phyloP scores from a whole-genome alignment of 164 flowering plant genomes.

The Dillenia turbinata region DNA sequence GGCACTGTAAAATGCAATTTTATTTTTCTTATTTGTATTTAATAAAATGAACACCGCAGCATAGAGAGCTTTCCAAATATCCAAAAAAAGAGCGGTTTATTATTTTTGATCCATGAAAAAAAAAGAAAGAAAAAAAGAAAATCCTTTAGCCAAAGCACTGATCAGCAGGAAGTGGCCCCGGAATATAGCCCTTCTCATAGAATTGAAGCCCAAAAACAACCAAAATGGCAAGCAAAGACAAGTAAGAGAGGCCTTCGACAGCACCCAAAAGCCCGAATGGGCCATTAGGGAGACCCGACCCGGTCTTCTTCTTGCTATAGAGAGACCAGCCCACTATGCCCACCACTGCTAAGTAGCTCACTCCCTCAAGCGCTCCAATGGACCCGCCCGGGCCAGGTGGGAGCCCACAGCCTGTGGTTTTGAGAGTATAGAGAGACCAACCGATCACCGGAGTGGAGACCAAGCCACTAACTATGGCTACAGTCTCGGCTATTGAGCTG shows the following conservation, averaged over 20 bases:
- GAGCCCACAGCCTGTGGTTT: constrained; percentile 92
- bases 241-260: constrained; percentile 81
- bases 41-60: no score
- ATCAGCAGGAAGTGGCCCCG: constrained; percentile 82
- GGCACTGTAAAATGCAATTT: no score
- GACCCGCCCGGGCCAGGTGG: constrained; percentile 98
- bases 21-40: no score
- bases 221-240: constrained; percentile 58
- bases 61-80: no score
- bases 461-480: constrained; percentile 67
- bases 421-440: constrained; percentile 97
- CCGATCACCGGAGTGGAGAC: constrained; percentile 76
- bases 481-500: constrained; percentile 31
- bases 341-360: constrained; percentile 69
- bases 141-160: constrained; percentile 72
- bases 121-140: neutral
- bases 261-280: constrained; percentile 91
- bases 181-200: constrained; percentile 64
- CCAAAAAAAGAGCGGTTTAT: no score
- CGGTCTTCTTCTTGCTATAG: constrained; percentile 80
- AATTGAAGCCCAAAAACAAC: constrained; percentile 81
- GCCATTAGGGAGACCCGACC: constrained; percentile 83
- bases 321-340: constrained; percentile 83
- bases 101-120: no score
- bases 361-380: constrained; percentile 89